Evolutionary conservation across 495 filamentous ascomycete genomes (phyloP).

Genomic region (Penicillium subrubescens): DNA sequence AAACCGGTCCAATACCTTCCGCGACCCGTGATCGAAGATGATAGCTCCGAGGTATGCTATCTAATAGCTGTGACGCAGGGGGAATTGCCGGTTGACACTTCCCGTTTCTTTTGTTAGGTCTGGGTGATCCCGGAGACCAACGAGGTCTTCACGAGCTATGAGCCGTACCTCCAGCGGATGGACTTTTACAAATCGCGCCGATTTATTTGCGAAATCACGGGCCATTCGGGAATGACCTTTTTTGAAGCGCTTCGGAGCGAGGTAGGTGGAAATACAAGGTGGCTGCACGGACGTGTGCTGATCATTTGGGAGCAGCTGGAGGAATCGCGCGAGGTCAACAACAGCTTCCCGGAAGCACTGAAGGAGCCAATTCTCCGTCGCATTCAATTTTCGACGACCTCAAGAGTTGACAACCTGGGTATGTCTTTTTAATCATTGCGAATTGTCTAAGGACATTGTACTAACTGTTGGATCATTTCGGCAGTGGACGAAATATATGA

Average conservation of each 20-base stretch:
- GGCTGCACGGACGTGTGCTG: constrained; percentile 3
- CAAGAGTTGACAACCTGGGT: constrained; percentile 89
- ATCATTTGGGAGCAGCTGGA: constrained; percentile 58
- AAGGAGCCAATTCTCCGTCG: constrained; percentile 87
- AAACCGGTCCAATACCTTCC: constrained; percentile 89
- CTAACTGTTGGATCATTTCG: constrained; percentile 22
- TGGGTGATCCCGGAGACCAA: constrained; percentile 90
- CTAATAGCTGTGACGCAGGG: background rate
- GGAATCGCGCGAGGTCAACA: constrained; percentile 85
- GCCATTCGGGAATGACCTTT: constrained; percentile 89
- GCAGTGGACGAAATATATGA: constrained; percentile 70
- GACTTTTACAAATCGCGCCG: constrained; percentile 93
- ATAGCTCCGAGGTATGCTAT: constrained; percentile 70
- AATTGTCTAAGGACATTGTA: background rate
- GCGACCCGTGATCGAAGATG: constrained; percentile 72
- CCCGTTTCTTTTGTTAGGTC: constrained; percentile 55
- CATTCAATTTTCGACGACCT: constrained; percentile 88
- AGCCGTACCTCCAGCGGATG: constrained; percentile 80
- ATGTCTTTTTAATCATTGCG: constrained; percentile 25
- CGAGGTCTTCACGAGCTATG: constrained; percentile 88
- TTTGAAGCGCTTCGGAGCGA: constrained; percentile 93
- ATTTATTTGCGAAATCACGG: constrained; percentile 94
- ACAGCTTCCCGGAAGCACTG: constrained; percentile 85
- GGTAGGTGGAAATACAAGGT: constrained; percentile 54
- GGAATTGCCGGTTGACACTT: background rate